A percentile compares a stretch with the other conserved stretches of the same genome.
Evolutionary conservation across 805 yeast genomes (phyloP).

Genomic region (Lachancea cidri): DNA sequence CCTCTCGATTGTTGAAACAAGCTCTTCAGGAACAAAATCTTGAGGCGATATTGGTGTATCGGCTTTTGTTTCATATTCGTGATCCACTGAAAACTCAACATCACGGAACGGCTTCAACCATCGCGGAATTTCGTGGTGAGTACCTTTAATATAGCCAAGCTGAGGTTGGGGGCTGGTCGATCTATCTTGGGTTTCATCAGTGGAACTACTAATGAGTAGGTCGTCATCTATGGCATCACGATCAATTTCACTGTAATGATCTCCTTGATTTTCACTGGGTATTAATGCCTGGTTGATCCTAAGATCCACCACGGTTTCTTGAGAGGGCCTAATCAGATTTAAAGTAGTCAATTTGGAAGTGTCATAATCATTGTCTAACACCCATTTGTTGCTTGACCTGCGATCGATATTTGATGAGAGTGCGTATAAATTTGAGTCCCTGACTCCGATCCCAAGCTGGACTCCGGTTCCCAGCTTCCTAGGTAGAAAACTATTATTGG

Average conservation of each 20-base stretch:
- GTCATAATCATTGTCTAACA: not conserved
- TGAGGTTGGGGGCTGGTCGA: not conserved
- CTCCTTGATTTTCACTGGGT: not conserved
- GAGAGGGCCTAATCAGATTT: not conserved
- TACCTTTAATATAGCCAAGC: not conserved
- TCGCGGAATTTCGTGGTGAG: not conserved
- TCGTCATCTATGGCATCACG: not conserved
- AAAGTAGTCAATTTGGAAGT: not conserved
- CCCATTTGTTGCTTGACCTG: conserved; percentile 1
- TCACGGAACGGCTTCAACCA: conserved; percentile 19
- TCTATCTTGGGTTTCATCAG: not conserved
- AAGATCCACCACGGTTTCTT: not conserved
- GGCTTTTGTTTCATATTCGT: conserved; percentile 14
- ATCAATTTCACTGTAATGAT: too few species aligned
- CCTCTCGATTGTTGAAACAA: conserved; percentile 11
- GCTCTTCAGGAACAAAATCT: conserved; percentile 20
- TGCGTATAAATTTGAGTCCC: conserved; percentile 8
- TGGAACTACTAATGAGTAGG: not conserved
- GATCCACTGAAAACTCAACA: conserved; percentile 12
- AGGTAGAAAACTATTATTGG: conserved; percentile 3
- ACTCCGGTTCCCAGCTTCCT: conserved; percentile 6
- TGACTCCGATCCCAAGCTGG: conserved; percentile 9
- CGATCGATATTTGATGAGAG: not conserved
- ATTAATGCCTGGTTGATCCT: not conserved
- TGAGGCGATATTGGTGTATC: conserved; percentile 12